A percentile compares a stretch with the other conserved stretches of the same genome.
Evolutionary conservation across 139 green algal species (phyloP).

Genomic region (Mychonastes homosphaera): DNA sequence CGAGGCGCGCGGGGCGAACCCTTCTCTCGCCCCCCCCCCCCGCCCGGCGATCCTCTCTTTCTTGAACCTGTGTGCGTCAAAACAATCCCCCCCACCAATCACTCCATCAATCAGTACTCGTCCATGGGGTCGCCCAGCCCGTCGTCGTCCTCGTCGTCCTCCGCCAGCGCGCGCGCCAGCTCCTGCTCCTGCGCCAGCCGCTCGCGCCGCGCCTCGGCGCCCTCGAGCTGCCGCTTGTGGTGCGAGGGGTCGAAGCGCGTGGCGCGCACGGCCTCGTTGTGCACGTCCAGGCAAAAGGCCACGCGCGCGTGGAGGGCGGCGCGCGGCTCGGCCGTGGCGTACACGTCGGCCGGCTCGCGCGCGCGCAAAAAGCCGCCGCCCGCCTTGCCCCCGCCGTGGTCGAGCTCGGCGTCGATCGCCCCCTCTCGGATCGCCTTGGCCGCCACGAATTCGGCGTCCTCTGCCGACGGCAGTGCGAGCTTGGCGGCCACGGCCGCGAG

Average conservation of each 20-base stretch:
- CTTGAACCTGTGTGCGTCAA: too few species aligned
- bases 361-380: conserved; percentile 55
- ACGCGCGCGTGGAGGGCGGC: conserved; percentile 88
- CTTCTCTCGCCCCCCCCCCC: too few species aligned
- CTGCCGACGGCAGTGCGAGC: conserved; percentile 61
- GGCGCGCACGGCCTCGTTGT: conserved; percentile 81
- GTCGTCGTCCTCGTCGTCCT: conserved; percentile 46
- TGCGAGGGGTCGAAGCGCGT: conserved; percentile 34
- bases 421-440: conserved; percentile 89
- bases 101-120: too few species aligned
- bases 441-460: conserved; percentile 88
- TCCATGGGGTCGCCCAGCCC: too few species aligned
- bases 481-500: conserved; percentile 74
- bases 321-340: conserved; percentile 52
- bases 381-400: conserved; percentile 68
- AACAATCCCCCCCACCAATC: too few species aligned
- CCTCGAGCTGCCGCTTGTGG: conserved; percentile 42
- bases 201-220: conserved; percentile 46
- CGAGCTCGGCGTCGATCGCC: conserved; percentile 77
- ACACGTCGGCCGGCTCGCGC: conserved; percentile 64
- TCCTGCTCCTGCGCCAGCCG: conserved; percentile 69
- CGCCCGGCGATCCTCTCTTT: too few species aligned
- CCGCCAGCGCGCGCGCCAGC: conserved; percentile 62
- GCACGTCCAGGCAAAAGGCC: conserved; percentile 93
- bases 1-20: too few species aligned